phyloP scores from a whole-genome alignment of 441 rosid genomes.

The Cnidoscolus chayamansa region DNA sequence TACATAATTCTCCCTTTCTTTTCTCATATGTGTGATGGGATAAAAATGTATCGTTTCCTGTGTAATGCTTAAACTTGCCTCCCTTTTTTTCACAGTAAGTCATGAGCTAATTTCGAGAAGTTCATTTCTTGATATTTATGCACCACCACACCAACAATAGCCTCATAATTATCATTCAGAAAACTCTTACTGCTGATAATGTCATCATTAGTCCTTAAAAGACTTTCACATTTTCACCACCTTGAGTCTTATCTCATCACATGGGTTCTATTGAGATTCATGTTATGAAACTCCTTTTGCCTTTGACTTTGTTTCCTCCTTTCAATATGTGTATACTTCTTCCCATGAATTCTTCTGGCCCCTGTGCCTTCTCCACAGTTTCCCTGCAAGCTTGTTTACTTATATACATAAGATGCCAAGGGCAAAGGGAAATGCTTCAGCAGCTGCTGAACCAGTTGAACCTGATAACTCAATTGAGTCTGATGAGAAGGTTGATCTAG shows the following conservation, averaged over 20 bases:
- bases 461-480: constrained; percentile 46
- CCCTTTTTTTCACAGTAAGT: constrained; percentile 28
- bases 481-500: constrained; percentile 81
- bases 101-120: constrained; percentile 36
- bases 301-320: constrained; percentile 86
- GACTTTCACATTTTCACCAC: constrained; percentile 42
- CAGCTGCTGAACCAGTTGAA: constrained; percentile 37
- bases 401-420: constrained; percentile 85
- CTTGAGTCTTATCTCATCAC: constrained; percentile 64
- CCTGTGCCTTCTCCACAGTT: constrained; percentile 87
- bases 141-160: constrained; percentile 34
- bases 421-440: constrained; percentile 57
- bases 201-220: constrained; percentile 35
- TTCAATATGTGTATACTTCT: constrained; percentile 64
- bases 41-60: constrained; percentile 18
- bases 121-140: constrained; percentile 36
- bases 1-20: constrained; percentile 19
- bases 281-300: constrained; percentile 65
- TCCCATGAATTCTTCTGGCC: constrained; percentile 84
- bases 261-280: constrained; percentile 51
- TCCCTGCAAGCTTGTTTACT: constrained; percentile 74
- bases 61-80: constrained; percentile 36
- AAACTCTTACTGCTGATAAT: constrained; percentile 33
- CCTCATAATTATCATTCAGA: constrained; percentile 35
- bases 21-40: constrained; percentile 26